A percentile compares a stretch with the other conserved stretches of the same genome.
Evolutionary conservation across 768 basidiomycete genomes (phyloP).

Genomic region (Lentinula detonsa): DNA sequence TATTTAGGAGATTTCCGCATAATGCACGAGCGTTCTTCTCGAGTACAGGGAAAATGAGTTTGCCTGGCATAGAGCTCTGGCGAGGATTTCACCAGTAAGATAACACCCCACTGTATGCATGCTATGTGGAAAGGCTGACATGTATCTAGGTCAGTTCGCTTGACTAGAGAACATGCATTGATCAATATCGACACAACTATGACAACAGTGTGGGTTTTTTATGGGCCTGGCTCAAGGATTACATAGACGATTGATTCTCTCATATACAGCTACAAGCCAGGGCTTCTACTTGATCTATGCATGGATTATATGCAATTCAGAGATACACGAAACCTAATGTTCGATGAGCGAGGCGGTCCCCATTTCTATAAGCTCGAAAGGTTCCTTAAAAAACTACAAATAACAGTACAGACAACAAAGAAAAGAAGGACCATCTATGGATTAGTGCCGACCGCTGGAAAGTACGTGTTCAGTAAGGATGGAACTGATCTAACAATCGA

Average conservation of each 20-base stretch:
- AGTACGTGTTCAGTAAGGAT: constrained; percentile 33
- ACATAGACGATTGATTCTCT: neutral
- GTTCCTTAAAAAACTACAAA: constrained; percentile 29
- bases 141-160: constrained; percentile 37
- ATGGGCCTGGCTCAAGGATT: too few relatives aligned
- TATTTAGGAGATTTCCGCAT: constrained; percentile 34
- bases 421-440: constrained; percentile 29
- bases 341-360: constrained; percentile 12
- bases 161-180: constrained; percentile 29
- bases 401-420: constrained; percentile 23
- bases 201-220: constrained; percentile 32
- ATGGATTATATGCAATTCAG: constrained; percentile 19
- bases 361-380: constrained; percentile 26
- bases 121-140: neutral
- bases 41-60: constrained; percentile 18
- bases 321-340: constrained; percentile 22
- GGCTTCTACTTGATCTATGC: constrained; percentile 24
- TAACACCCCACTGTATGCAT: neutral
- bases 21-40: constrained; percentile 43
- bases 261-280: constrained; percentile 21
- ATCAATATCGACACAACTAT: constrained; percentile 44
- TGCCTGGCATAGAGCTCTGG: constrained; percentile 35
- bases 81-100: constrained; percentile 46
- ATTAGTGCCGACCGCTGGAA: constrained; percentile 31
- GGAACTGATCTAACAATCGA: constrained; percentile 27